A percentile compares a stretch with the other conserved stretches of the same genome.
Conservation (phyloP, 1,284 basidiomycete species). For the Schizophyllum amplum region DNA sequence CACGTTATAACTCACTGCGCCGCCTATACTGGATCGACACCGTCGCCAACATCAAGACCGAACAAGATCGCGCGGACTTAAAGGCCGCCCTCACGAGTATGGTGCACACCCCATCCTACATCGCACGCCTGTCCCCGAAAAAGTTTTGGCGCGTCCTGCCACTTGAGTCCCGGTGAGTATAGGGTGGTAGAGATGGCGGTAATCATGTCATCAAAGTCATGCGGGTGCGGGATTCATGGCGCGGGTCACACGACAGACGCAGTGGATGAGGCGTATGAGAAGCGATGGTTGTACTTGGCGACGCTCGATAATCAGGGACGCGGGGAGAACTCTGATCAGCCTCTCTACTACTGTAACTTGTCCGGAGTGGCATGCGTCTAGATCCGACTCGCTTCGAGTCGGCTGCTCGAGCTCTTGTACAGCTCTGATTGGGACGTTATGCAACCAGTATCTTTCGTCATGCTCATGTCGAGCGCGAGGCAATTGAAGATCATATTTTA, state of each 20-base stretch:
- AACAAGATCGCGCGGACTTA: not conserved
- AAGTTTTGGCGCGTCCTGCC: not conserved
- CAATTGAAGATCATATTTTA: too few relatives aligned
- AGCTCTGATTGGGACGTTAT: too few relatives aligned
- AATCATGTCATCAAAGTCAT: not conserved
- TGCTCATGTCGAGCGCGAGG: too few relatives aligned
- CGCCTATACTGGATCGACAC: not conserved
- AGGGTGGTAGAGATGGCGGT: slow-evolving; percentile 6
- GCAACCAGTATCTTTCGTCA: too few relatives aligned
- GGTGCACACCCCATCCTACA: not conserved
- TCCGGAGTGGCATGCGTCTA: too few relatives aligned
- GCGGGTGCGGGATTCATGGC: not conserved
- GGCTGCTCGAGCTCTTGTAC: too few relatives aligned
- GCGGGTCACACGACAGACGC: too few relatives aligned
- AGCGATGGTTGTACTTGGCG: not conserved
- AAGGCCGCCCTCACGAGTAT: not conserved
- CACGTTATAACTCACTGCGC: not conserved
- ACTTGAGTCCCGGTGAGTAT: slow-evolving; percentile 11
- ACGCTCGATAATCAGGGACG: not conserved
- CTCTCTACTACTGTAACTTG: too few relatives aligned
- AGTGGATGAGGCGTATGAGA: slow-evolving; percentile 1
- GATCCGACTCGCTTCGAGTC: too few relatives aligned
- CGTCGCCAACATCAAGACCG: not conserved
- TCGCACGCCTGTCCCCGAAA: not conserved
- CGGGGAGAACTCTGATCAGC: too few relatives aligned